Percentiles rank a stretch among this genome's conserved stretches.
Conservation (phyloP, 2,329 filamentous ascomycete species). For the Pyricularia sp. region DNA sequence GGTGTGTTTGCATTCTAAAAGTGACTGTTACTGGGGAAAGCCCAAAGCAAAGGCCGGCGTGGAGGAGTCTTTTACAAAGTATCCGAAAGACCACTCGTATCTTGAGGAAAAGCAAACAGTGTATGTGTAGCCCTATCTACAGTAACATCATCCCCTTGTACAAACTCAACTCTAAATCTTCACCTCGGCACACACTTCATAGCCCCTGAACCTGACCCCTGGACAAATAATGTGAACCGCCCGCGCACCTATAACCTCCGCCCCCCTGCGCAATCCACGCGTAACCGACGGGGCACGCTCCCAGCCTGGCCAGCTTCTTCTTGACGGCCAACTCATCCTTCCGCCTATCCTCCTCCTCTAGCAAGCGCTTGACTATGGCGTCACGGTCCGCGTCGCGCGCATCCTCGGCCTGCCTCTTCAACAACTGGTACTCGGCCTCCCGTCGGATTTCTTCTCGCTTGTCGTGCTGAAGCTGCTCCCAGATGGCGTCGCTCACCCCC, state of each 20-base stretch:
- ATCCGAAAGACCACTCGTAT: no score
- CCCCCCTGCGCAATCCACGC: slow-evolving; percentile 48
- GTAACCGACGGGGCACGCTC: slow-evolving; percentile 46
- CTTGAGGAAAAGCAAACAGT: no score
- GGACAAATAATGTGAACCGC: slow-evolving; percentile 46
- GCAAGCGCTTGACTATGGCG: slow-evolving; percentile 24
- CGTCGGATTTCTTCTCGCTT: slow-evolving; percentile 25
- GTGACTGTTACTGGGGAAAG: no score
- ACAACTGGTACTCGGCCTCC: slow-evolving; percentile 24
- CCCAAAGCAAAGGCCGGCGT: no score
- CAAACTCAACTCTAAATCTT: no score
- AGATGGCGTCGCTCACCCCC: slow-evolving; percentile 49
- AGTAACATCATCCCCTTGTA: no score
- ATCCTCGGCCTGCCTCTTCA: slow-evolving; percentile 20
- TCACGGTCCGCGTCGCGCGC: slow-evolving; percentile 22
- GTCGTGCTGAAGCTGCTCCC: slow-evolving; percentile 50
- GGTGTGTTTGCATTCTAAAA: no score
- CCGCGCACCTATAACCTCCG: slow-evolving; percentile 52
- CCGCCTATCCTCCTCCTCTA: slow-evolving; percentile 27
- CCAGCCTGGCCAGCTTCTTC: slow-evolving; percentile 38
- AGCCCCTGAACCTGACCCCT: slow-evolving; percentile 21
- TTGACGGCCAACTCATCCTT: slow-evolving; percentile 27
- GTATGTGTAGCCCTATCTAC: no score
- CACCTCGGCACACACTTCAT: not conserved
- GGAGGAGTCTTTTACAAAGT: no score